These are phyloP conservation scores for Nadsonia starkeyi-henricii DNA, from an alignment of 1,139 yeast genomes.

Conservation along the genomic window DNA sequence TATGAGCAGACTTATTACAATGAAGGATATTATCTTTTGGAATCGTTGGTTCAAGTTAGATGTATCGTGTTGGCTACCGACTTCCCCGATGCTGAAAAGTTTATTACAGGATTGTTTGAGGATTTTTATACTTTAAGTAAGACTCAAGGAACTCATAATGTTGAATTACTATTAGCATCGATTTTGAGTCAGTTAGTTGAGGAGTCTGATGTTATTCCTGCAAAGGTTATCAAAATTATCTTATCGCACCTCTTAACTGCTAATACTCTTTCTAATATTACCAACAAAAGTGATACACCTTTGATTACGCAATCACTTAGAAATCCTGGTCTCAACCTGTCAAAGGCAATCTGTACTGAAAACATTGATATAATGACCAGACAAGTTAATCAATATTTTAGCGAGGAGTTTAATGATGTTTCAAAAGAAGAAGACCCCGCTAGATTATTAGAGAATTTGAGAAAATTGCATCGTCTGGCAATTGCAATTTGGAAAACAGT, in stretches of 20 bases:
- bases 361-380: slow-evolving; percentile 68
- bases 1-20: slow-evolving; percentile 49
- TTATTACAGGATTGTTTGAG: slow-evolving; percentile 45
- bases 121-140: slow-evolving; percentile 42
- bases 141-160: slow-evolving; percentile 17
- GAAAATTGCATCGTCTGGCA: slow-evolving; percentile 45
- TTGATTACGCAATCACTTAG: slow-evolving; percentile 19
- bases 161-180: slow-evolving; percentile 49
- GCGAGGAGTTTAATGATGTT: slow-evolving; percentile 40
- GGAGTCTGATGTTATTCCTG: slow-evolving; percentile 60
- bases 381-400: slow-evolving; percentile 64
- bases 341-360: slow-evolving; percentile 53
- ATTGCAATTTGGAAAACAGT: slow-evolving; percentile 63
- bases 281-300: slow-evolving; percentile 19
- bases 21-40: slow-evolving; percentile 55
- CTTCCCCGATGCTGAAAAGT: slow-evolving; percentile 43
- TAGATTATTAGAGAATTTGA: slow-evolving; percentile 24
- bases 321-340: slow-evolving; percentile 52
- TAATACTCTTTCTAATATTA: slow-evolving; percentile 23
- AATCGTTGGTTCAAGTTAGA: slow-evolving; percentile 61
- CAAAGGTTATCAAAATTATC: slow-evolving; percentile 45
- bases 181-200: slow-evolving; percentile 64
- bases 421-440: slow-evolving; percentile 18
- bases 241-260: slow-evolving; percentile 35
- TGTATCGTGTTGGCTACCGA: slow-evolving; percentile 71